These are phyloP conservation scores for Nicotiana benthamiana DNA, from an alignment of 257 asterid species.

Conservation along the genomic window DNA sequence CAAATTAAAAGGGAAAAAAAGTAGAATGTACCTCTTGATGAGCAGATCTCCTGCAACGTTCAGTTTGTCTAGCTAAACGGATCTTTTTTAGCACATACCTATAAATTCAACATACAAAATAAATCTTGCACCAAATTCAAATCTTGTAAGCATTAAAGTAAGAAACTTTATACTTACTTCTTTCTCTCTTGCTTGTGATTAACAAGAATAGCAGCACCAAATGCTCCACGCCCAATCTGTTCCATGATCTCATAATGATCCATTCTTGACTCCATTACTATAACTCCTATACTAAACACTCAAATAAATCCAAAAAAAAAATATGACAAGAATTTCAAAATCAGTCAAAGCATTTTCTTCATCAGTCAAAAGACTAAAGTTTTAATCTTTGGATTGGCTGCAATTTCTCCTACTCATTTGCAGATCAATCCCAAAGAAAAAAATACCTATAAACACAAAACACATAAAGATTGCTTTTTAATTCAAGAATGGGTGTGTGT, in stretches of 20 bases:
- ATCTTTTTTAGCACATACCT: conserved; percentile 98
- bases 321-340: not conserved
- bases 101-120: conserved; percentile 13
- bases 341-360: not conserved
- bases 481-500: not conserved
- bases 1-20: not conserved
- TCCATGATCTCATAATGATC: conserved; percentile 99
- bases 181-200: conserved; percentile 83
- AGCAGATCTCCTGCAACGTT: conserved; percentile 99
- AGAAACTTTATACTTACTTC: conserved; percentile 37
- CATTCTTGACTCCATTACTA: conserved; percentile 82
- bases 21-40: conserved; percentile 71
- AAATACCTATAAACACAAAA: conserved; percentile 17
- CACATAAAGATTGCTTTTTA: not conserved
- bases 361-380: conserved; percentile 4
- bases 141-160: conserved; percentile 4
- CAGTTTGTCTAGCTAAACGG: conserved; percentile 93
- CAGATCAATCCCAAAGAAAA: not conserved
- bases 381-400: conserved; percentile 15
- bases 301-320: conserved; percentile 6
- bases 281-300: conserved; percentile 16
- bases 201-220: conserved; percentile 97
- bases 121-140: conserved; percentile 2
- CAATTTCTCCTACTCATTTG: not conserved
- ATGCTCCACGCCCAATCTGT: conserved; percentile 99